Evolutionary conservation across 129 eudicot genomes (phyloP).

Genomic region (Dittrichia graveolens): DNA sequence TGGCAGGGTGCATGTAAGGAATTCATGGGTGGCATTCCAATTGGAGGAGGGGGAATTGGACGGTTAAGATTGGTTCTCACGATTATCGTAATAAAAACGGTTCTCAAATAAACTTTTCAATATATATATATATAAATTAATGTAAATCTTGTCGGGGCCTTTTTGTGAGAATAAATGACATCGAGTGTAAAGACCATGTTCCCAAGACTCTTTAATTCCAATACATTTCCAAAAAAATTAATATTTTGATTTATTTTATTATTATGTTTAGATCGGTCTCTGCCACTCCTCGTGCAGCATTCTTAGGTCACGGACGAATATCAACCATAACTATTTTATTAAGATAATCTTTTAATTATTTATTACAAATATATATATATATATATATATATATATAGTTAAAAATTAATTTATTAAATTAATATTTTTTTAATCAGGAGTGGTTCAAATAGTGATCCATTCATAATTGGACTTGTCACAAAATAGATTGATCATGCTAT

Average conservation of each 20-base stretch:
- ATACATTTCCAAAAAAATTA: not conserved
- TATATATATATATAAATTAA: slow-evolving; percentile 25
- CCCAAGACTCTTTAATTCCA: slow-evolving; percentile 22
- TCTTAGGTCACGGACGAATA: slow-evolving; percentile 40
- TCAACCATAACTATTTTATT: slow-evolving; percentile 2
- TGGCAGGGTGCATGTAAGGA: too few relatives aligned
- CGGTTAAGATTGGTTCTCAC: too few relatives aligned
- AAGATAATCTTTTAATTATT: not conserved
- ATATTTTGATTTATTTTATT: slow-evolving; percentile 11
- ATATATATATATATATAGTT: too few relatives aligned
- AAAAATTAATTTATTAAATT: too few relatives aligned
- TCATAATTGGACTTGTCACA: too few relatives aligned
- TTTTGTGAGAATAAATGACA: slow-evolving; percentile 29
- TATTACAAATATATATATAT: too few relatives aligned
- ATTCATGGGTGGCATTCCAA: too few relatives aligned
- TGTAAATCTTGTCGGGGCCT: slow-evolving; percentile 39
- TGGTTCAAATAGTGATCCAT: not conserved
- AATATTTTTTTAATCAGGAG: not conserved
- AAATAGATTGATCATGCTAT: too few relatives aligned
- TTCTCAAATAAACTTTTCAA: not conserved
- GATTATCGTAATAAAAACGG: too few relatives aligned
- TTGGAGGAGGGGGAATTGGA: too few relatives aligned
- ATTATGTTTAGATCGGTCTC: slow-evolving; percentile 35
- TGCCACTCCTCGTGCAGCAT: slow-evolving; percentile 41
- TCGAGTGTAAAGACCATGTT: slow-evolving; percentile 42